Evolutionary conservation across 208 protist genomes (phyloP), one percentile per base, ranked within the genome.

Genomic region (Crithidia brevicula): DNA sequence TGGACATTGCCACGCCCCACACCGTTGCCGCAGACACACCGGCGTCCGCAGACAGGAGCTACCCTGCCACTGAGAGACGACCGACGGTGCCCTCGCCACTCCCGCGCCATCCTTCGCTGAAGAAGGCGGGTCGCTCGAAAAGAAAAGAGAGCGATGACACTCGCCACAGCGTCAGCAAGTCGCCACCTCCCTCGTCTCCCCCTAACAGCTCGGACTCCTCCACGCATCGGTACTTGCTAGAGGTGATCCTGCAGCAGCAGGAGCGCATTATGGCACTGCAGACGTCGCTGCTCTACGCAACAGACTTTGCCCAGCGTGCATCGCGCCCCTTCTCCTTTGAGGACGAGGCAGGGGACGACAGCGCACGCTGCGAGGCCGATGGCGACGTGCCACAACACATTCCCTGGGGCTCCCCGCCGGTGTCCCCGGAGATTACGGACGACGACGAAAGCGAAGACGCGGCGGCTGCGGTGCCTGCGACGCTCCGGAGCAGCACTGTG

Each of bases 191-290:
- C 58, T 28, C 28, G 27, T 23, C 58, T 22, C 25, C 43, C 28
- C 58, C 40, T 25, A 7, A 6, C 18, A 30, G 27, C 18, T 18
- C 38, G 7, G 25, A 40, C 4, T 50, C 62, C 6, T 27, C 46
- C 8, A 46, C 62, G 36, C 51, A 62, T n/a, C 36, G 11, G 20
- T 27, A 51, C 16, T 40, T 78, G n/a, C 46, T 69, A 4, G 30
- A 67, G 6, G 25, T 73, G 4, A 61, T 78, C 47, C 27, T 60
- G 49, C 46, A 68, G 59, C 66, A 78, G 50, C 66, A 73, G 53
- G 46, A 49, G 43, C 66, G 72, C 47, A 78, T 78, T 31, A 58
- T 27, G 31, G 46, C 58, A 10, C 46, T 78, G 43, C 65, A 77
- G 16, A 25, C 43, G 25, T 62, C 63, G 9, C 47, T 77, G 46